Evolutionary conservation across 805 yeast genomes (phyloP).

Genomic region (Yamadazyma philogaea): DNA sequence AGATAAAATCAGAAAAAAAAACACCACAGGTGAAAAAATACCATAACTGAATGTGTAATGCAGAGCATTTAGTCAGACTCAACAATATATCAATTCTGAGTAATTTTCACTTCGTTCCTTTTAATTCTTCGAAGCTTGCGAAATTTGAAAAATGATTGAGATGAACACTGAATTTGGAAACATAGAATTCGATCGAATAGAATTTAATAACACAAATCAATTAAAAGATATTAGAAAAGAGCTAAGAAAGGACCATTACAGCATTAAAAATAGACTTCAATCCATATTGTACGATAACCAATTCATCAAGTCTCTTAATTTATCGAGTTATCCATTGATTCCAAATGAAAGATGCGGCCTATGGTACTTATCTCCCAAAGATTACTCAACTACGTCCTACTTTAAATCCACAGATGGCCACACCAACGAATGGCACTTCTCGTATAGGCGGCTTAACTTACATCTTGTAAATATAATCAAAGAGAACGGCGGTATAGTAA

Average conservation of each 20-base stretch:
- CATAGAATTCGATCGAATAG: slow-evolving; percentile 1
- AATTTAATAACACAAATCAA: slow-evolving; percentile 19
- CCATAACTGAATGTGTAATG: too few species aligned
- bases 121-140: not conserved
- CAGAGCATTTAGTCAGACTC: too few species aligned
- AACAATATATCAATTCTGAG: too few species aligned
- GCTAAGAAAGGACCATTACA: slow-evolving; percentile 48
- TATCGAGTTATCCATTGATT: slow-evolving; percentile 38
- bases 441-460: slow-evolving; percentile 67
- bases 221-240: slow-evolving; percentile 35
- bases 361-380: slow-evolving; percentile 67
- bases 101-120: too few species aligned
- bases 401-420: slow-evolving; percentile 95
- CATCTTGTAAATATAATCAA: slow-evolving; percentile 57
- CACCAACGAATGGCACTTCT: slow-evolving; percentile 74
- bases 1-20: too few species aligned
- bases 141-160: not conserved
- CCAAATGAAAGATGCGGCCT: slow-evolving; percentile 86
- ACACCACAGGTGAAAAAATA: too few species aligned
- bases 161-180: slow-evolving; percentile 18
- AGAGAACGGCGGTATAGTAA: slow-evolving; percentile 45
- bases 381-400: slow-evolving; percentile 50
- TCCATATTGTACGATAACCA: slow-evolving; percentile 65
- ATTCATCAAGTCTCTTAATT: slow-evolving; percentile 38
- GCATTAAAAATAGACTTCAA: slow-evolving; percentile 58